Evolutionary conservation across 2,329 filamentous ascomycete species (phyloP), one percentile per base, ranked within the genome.

Genomic region (Pleomassaria siparia): DNA sequence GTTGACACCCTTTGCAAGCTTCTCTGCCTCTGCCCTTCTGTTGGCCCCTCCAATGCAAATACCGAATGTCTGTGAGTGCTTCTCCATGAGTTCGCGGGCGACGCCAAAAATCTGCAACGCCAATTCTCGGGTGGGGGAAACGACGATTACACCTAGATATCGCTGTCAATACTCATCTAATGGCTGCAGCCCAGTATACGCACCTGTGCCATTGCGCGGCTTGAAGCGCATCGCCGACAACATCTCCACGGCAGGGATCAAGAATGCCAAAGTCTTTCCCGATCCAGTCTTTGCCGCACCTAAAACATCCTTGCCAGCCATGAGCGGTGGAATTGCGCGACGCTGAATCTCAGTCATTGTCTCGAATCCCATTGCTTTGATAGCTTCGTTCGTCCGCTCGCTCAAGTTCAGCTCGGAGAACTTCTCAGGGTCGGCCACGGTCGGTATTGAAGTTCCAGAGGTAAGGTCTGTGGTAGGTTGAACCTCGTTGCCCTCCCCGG

Each of bases 31-130:
- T 10, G 91, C 91, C 57, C 88, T 81, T 49, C 88, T 77, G 73
- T 96, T 97, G 40, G 94, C 92, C 48, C 94, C 94, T 53, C 94
- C 94, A 61, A 99, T 99, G 50, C 95, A 89, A 50, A 97, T 96
- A 43, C 92, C 92, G 63, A 91, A 95, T 4, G 92, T 96, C 62
- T 88, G 92, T n/a, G 88, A 92, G 75, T 97, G 91, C 72, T 91
- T 83, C 58, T 86, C 85, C 87, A 97, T 91, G 44, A 99, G 82
- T 74, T 97, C 92, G 49, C 91, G 80, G 1, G 92, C 94, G 24
- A 97, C 94, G 51, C 91, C 91, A 63, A 96, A 97, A 55, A 97
- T 97, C 71, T 97, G 94, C 29, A 97, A 81, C 0, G 94, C 94
- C 50, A 97, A 76, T 75, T 99, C 94, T 66, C 94, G 84, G 0